phyloP scores from a whole-genome alignment of 192 early-diverging fungal species.

The Coemansia sp. region DNA sequence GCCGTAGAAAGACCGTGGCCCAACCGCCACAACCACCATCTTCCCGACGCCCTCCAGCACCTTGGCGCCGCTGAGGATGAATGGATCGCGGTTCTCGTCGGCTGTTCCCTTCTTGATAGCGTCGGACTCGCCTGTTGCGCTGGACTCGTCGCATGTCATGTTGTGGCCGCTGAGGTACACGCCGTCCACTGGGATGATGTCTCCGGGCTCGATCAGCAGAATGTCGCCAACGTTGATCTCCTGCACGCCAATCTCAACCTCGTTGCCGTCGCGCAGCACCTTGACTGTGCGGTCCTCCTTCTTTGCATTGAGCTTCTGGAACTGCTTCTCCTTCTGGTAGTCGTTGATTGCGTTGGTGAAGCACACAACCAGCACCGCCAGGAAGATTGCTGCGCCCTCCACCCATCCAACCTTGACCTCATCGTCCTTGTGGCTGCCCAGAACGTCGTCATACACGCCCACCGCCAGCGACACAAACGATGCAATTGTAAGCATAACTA shows the following conservation, averaged over 20 bases:
- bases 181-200: conserved; percentile 94
- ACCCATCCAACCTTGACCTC: conserved; percentile 80
- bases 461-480: conserved; percentile 79
- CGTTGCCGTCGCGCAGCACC: conserved; percentile 71
- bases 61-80: conserved; percentile 89
- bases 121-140: conserved; percentile 90
- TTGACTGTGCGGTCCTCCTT: conserved; percentile 83
- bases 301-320: conserved; percentile 83
- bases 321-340: conserved; percentile 87
- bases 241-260: conserved; percentile 71
- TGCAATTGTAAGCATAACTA: conserved; percentile 86
- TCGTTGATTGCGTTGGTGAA: conserved; percentile 89
- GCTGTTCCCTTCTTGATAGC: conserved; percentile 73
- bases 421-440: conserved; percentile 61
- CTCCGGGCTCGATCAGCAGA: conserved; percentile 81
- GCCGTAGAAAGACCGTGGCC: conserved; percentile 83
- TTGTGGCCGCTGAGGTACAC: conserved; percentile 78
- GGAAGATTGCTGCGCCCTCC: conserved; percentile 80
- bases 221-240: conserved; percentile 92
- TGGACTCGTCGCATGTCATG: conserved; percentile 84
- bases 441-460: conserved; percentile 81
- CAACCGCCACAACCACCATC: conserved; percentile 84
- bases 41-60: conserved; percentile 85
- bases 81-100: conserved; percentile 62
- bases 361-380: conserved; percentile 85